Evolutionary conservation across 2,329 filamentous ascomycete genomes (phyloP).

Genomic region (Zymoseptoria tritici): DNA sequence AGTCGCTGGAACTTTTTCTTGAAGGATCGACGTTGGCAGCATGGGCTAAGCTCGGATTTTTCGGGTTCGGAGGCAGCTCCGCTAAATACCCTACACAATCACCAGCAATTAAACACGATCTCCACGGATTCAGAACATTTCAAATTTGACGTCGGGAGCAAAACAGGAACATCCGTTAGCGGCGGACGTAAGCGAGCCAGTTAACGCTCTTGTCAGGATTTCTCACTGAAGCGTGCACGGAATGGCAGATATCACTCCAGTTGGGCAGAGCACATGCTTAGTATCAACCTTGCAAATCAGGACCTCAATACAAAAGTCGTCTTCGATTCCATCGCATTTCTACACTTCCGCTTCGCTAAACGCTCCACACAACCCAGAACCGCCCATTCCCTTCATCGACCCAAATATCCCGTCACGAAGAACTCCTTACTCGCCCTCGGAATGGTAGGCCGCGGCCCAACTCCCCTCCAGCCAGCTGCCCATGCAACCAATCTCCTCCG

Average conservation of each 20-base stretch:
- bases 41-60: background rate
- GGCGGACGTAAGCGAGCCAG: too few relatives aligned
- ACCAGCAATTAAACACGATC: too few relatives aligned
- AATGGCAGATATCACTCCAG: too few relatives aligned
- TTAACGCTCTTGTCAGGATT: too few relatives aligned
- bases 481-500: background rate
- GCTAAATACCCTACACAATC: too few relatives aligned
- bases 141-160: too few relatives aligned
- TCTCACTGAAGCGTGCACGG: too few relatives aligned
- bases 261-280: too few relatives aligned
- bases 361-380: background rate
- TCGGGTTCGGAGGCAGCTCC: background rate
- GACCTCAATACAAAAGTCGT: background rate
- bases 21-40: background rate
- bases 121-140: too few relatives aligned
- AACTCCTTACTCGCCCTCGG: background rate
- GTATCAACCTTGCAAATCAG: too few relatives aligned
- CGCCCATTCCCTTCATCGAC: background rate
- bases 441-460: background rate
- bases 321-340: background rate
- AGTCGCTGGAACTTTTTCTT: background rate
- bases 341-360: background rate
- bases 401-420: background rate
- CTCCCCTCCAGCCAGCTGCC: background rate
- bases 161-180: too few relatives aligned